These are phyloP conservation scores for Talaromyces verruculosus DNA, from an alignment of 2,329 filamentous ascomycete genomes.

Conservation along the genomic window DNA sequence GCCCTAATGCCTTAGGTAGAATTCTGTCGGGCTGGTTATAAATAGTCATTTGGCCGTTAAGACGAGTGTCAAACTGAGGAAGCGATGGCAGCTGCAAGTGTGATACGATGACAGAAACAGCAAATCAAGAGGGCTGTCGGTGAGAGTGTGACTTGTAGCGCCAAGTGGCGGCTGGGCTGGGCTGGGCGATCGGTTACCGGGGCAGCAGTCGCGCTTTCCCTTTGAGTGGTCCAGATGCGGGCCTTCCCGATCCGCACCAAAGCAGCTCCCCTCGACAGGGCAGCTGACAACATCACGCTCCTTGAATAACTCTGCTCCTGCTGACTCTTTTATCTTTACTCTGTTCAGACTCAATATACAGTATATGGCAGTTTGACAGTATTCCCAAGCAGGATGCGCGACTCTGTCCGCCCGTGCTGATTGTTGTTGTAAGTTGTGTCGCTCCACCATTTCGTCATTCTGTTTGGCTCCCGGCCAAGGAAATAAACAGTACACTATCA, in stretches of 20 bases:
- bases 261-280: not conserved
- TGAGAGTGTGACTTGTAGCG: too few relatives aligned
- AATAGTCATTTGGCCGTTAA: not conserved
- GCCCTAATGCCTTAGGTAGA: not conserved
- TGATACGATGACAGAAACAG: not conserved
- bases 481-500: constrained; percentile 3
- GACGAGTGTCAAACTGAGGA: not conserved
- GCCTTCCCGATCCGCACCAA: constrained; percentile 11
- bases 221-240: constrained; percentile 10
- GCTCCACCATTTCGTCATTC: constrained; percentile 4
- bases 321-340: not conserved
- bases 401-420: constrained; percentile 7
- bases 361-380: not conserved
- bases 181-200: constrained; percentile 19
- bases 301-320: not conserved
- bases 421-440: not conserved
- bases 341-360: not conserved
- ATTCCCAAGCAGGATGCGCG: constrained; percentile 2
- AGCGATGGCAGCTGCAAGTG: not conserved
- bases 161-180: not conserved
- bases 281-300: constrained; percentile 9
- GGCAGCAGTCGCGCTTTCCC: constrained; percentile 13
- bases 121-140: not conserved
- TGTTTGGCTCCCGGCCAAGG: constrained; percentile 4
- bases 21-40: not conserved